Evolutionary conservation across 306 rosid species (phyloP).

Genomic region (Gillenia trifoliata): DNA sequence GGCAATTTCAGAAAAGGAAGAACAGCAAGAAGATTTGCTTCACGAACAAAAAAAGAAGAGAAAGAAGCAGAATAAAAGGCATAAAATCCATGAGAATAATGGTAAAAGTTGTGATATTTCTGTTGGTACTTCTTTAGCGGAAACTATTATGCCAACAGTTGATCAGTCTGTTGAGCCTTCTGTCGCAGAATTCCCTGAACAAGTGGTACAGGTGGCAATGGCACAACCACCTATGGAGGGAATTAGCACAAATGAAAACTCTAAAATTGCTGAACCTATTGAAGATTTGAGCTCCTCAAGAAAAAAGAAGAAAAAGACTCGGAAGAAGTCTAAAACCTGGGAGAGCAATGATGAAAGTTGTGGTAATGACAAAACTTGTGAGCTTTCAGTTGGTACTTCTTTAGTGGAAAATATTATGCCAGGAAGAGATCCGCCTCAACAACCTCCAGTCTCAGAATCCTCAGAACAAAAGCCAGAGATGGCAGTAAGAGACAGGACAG

Average conservation of each 20-base stretch:
- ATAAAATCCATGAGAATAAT: background rate
- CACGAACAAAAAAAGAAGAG: background rate
- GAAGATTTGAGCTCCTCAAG: background rate
- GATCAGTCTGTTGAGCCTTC: background rate
- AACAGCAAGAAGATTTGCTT: background rate
- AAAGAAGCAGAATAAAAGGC: background rate
- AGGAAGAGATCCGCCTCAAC: too few species aligned
- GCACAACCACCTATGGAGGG: background rate
- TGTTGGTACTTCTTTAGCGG: background rate
- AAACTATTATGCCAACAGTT: background rate
- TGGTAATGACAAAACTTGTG: background rate
- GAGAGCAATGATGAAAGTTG: background rate
- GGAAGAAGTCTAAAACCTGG: background rate
- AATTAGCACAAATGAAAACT: background rate
- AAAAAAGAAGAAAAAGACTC: background rate
- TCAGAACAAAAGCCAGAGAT: background rate
- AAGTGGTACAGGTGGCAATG: background rate
- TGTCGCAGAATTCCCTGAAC: background rate
- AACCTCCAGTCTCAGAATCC: too few species aligned
- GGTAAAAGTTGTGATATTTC: background rate
- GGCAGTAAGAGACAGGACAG: slow-evolving; percentile 58
- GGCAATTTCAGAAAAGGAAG: background rate
- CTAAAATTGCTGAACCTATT: background rate
- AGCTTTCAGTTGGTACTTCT: too few species aligned
- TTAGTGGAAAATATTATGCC: too few species aligned